A percentile compares a stretch with the other conserved stretches of the same genome.
These are phyloP conservation scores for Mucor mucedo DNA, from an alignment of 371 early-diverging fungal species.

Conservation along the genomic window DNA sequence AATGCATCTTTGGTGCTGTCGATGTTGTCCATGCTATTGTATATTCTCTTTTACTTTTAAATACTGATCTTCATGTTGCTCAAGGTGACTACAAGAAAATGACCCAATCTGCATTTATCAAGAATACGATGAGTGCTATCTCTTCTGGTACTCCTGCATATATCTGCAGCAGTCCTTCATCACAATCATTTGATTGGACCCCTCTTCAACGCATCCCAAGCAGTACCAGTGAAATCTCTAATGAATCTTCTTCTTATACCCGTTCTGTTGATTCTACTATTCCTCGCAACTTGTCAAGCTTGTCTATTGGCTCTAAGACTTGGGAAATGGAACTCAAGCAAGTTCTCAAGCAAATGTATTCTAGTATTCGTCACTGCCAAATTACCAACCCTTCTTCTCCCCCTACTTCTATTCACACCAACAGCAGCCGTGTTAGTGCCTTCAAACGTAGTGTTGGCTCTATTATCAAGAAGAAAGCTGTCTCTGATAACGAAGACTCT, in stretches of 20 bases:
- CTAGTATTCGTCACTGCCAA: conserved; percentile 64
- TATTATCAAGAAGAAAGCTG: conserved; percentile 36
- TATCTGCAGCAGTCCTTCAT: neutral
- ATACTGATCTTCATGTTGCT: conserved; percentile 89
- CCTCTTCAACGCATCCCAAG: conserved; percentile 21
- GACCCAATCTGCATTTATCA: conserved; percentile 56
- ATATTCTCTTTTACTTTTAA: conserved; percentile 83
- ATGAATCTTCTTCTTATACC: neutral
- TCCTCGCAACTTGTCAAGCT: neutral
- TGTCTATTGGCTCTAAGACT: conserved; percentile 16
- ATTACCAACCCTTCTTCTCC: conserved; percentile 60
- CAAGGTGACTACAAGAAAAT: conserved; percentile 61
- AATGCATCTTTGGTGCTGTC: conserved; percentile 48
- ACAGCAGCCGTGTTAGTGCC: conserved; percentile 14
- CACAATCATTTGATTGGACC: conserved; percentile 7
- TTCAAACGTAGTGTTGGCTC: conserved; percentile 44
- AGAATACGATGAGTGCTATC: conserved; percentile 55
- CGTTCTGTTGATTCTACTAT: conserved; percentile 9
- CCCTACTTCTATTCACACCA: neutral
- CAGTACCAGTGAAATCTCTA: conserved; percentile 8
- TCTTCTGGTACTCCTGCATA: neutral
- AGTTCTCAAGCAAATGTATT: conserved; percentile 54
- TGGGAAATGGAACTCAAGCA: conserved; percentile 29
- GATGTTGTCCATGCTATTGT: conserved; percentile 80
- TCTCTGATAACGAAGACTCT: conserved; percentile 25